Base-by-base conservation (phyloP, 1,139 yeast genomes). In the Yamadazyma mexicana region DNA sequence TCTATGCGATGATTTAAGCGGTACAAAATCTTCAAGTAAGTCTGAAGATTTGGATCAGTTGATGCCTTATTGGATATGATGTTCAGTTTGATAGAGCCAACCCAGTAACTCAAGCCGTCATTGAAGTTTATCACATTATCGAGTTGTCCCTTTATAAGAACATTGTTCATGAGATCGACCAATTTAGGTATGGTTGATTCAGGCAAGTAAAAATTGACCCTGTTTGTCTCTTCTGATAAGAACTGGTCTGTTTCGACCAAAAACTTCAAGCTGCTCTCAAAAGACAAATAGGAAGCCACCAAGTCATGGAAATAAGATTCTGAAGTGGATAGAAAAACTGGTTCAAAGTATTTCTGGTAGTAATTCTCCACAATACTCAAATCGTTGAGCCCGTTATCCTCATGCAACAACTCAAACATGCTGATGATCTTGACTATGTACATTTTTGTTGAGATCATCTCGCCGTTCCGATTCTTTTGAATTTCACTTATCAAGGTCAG, bases 311-410 rank as follows among this genome's bases (percentile, higher is more conserved):
- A 91, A 55, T 76, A 87, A 1, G 61, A 59, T 41, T 73, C 75
- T 0, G 94, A 78, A 17, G 72, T 73, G 3, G 69, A 54, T 33
- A 87, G 56, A 38, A 87, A 74, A 37, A 60, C 63, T 0, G 87
- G 87, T 51, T 88, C 96, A 58, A 89, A 87, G 33, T 68, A 73
- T 18, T 71, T 72, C 31, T 73, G 67, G 55, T 85, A 88, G 49
- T 81, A 83, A 42, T 72, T 79, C 35, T 77, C 83, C 1, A 70
- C 73, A 18, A 55, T 57, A 34, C 51, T 61, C 7, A 57, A 42
- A 12, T 72, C 72, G 14, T 28, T 37, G 6, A 39, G 12, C 11
- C 42, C 51, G 37, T 42, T 59, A 55, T 75, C 39, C 75, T 76
- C 74, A 17, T 62, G 62, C 28, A 72, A 52, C 37, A 62, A 46